These are phyloP conservation scores for Diplodia corticola DNA, from an alignment of 2,329 filamentous ascomycete species.

Conservation along the genomic window DNA sequence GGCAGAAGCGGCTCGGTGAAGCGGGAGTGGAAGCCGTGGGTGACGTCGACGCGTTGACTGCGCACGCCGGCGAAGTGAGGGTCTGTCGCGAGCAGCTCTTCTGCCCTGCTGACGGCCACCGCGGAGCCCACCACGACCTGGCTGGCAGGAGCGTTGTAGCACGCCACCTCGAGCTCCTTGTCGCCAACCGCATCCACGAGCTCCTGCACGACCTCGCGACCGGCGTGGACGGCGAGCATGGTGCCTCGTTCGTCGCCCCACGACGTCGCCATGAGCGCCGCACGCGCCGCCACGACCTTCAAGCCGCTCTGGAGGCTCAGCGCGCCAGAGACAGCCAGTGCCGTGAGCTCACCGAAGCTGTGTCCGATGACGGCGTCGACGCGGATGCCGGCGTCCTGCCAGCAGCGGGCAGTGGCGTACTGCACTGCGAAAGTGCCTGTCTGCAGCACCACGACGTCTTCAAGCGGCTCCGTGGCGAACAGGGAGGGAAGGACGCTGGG, in stretches of 20 bases:
- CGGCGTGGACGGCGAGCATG: background rate
- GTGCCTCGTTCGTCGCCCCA: background rate
- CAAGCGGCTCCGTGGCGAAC: background rate
- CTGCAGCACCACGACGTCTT: conserved; percentile 26
- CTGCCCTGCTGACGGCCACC: background rate
- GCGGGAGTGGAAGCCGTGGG: conserved; percentile 35
- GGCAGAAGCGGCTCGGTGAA: conserved; percentile 32
- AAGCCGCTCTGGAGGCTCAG: conserved; percentile 37
- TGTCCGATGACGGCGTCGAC: conserved; percentile 27
- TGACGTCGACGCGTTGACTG: conserved; percentile 29
- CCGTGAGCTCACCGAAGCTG: conserved; percentile 43
- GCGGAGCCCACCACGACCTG: background rate
- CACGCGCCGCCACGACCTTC: conserved; percentile 32
- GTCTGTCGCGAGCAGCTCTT: background rate
- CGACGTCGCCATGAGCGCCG: background rate
- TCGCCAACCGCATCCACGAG: background rate
- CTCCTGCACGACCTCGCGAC: background rate
- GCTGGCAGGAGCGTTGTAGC: background rate
- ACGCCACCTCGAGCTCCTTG: background rate
- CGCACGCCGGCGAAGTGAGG: conserved; percentile 27
- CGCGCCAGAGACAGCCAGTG: conserved; percentile 37
- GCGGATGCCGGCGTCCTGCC: conserved; percentile 27
- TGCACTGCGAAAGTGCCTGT: conserved; percentile 28
- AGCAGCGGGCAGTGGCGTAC: conserved; percentile 29
- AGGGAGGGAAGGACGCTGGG: background rate